Evolutionary conservation across 164 flowering plant species (phyloP), one percentile per base, ranked within the genome.

Genomic region (Magnolia sinica): DNA sequence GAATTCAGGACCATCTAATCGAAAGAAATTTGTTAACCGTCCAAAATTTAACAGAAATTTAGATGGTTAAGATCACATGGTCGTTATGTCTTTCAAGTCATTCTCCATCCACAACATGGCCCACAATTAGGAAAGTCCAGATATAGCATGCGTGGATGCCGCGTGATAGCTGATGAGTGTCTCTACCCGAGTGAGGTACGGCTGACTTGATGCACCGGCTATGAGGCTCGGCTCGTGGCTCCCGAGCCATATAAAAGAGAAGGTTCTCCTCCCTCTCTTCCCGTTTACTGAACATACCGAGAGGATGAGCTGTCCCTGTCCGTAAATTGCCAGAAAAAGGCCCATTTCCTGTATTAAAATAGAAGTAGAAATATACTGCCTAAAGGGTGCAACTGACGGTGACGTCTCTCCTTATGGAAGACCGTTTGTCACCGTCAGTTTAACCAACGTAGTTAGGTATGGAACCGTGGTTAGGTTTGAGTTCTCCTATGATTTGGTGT

Each of bases 401-500:
- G 89, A 88, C 86, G 79, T 79, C 55, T 67, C 78, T 74, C 83
- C 90, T 50, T 71, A 80, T 79, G 83, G 82, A 68, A 71, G 87
- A 64, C 79, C 50, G 77, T 69, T 71, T n/a, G 90, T 86, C 90
- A 4, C 83, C 75, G 82, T 83, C 83, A 74, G 1, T 0, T 74
- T 79, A 80, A 78, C 78, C 29, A 3, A 10, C 31, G 9, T 37
- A 52, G 75, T 73, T 73, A 51, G 74, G 75, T 73, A 31, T 9
- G 8, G 14, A 72, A 77, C 80, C 72, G 50, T 37, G 80, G 80
- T 73, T 27, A 65, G 63, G 61, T 70, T n/a, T 10, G 71, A 50
- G 19, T n/a, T 13, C 31, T 16, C 74, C 10, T n/a, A 52, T 16
- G 22, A 55, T 63, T 31, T 31, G 11, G 61, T 79, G 81, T 75